A percentile compares a stretch with the other conserved stretches of the same genome.
Conservation (phyloP, 2,329 filamentous ascomycete genomes). For the Penicillium sumatraense region DNA sequence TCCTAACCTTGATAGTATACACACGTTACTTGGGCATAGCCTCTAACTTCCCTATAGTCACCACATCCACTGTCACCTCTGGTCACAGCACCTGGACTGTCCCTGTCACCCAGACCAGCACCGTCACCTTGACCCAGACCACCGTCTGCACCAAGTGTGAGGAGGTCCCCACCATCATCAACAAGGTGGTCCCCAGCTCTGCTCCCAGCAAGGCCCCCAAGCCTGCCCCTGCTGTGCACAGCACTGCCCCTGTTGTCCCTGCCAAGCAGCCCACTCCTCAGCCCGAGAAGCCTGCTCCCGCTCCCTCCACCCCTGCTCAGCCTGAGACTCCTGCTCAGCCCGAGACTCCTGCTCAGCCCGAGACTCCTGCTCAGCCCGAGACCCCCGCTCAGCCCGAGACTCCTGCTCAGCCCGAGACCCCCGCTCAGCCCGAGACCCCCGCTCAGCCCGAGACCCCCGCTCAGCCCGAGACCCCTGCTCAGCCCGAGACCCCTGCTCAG, state of each 20-base stretch:
- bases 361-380: slow-evolving; percentile 3
- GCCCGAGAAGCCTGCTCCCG: too few relatives aligned
- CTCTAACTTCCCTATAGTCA: slow-evolving; percentile 24
- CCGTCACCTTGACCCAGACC: slow-evolving; percentile 35
- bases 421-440: slow-evolving; percentile 2
- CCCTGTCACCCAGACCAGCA: slow-evolving; percentile 38
- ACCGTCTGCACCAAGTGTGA: slow-evolving; percentile 29
- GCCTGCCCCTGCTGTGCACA: background rate
- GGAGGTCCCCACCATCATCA: slow-evolving; percentile 22
- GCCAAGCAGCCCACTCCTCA: slow-evolving; percentile 1
- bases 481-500: slow-evolving; percentile 2
- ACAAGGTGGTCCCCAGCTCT: slow-evolving; percentile 14
- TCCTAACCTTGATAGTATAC: background rate
- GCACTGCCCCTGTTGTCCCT: background rate
- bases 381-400: slow-evolving; percentile 4
- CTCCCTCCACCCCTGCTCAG: slow-evolving; percentile 5
- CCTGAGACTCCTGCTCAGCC: background rate
- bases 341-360: slow-evolving; percentile 1
- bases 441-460: slow-evolving; percentile 1
- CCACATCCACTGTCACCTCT: slow-evolving; percentile 33
- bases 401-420: slow-evolving; percentile 6
- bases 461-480: slow-evolving; percentile 5
- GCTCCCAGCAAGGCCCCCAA: slow-evolving; percentile 12
- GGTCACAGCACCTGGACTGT: slow-evolving; percentile 33
- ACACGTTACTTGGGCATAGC: background rate